These are phyloP conservation scores for Sphaerosporella brunnea DNA, from an alignment of 495 filamentous ascomycete species.

Conservation along the genomic window DNA sequence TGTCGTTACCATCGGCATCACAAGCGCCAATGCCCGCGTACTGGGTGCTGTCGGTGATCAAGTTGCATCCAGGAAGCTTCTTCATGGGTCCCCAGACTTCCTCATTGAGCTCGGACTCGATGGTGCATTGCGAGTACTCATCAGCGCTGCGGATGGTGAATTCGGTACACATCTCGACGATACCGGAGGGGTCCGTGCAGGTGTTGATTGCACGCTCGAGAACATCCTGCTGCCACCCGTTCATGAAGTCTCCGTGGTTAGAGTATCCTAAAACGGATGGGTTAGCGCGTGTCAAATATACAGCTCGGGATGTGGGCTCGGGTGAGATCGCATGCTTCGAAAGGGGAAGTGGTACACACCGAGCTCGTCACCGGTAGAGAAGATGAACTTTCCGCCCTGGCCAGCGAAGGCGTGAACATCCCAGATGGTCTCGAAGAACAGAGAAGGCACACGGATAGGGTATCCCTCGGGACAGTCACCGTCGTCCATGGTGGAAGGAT, in stretches of 20 bases:
- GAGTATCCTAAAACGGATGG: slow-evolving; percentile 39
- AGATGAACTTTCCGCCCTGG: slow-evolving; percentile 51
- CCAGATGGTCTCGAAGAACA: slow-evolving; percentile 85
- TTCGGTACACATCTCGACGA: slow-evolving; percentile 13
- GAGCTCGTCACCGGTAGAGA: slow-evolving; percentile 56
- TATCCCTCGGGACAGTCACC: slow-evolving; percentile 62
- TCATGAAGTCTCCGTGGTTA: slow-evolving; percentile 76
- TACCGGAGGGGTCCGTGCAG: slow-evolving; percentile 26
- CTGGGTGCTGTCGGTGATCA: slow-evolving; percentile 24
- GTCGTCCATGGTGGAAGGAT: slow-evolving; percentile 53
- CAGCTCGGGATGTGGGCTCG: not conserved
- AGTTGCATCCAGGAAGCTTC: slow-evolving; percentile 32
- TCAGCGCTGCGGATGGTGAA: slow-evolving; percentile 13
- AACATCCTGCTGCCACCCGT: slow-evolving; percentile 51
- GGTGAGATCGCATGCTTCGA: not conserved
- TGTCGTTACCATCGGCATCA: not conserved
- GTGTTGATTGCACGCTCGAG: slow-evolving; percentile 40
- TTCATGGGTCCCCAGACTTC: slow-evolving; percentile 28
- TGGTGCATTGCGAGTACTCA: slow-evolving; percentile 15
- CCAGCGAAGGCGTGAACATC: slow-evolving; percentile 51
- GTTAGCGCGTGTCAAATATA: slow-evolving; percentile 11
- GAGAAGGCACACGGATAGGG: slow-evolving; percentile 46
- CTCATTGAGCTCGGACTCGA: slow-evolving; percentile 25
- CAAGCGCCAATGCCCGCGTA: slow-evolving; percentile 11
- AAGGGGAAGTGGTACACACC: slow-evolving; percentile 28